Conservation (phyloP, 257 asterid genomes). For the Vinca minor region DNA sequence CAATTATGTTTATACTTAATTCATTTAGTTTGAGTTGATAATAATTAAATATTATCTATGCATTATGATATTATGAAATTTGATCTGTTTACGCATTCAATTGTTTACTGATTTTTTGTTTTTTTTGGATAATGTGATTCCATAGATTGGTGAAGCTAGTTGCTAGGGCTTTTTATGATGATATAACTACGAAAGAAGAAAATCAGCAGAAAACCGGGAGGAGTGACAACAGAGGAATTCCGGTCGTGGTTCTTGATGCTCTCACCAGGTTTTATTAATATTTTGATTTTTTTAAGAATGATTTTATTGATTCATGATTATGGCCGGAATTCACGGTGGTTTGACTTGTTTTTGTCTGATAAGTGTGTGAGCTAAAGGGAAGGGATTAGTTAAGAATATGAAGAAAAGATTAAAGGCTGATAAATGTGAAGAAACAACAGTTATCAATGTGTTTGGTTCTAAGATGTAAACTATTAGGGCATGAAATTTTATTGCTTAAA, state of each 20-base stretch:
- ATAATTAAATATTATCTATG: not conserved
- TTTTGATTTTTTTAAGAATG: too few relatives aligned
- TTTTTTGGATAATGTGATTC: slow-evolving; percentile 7
- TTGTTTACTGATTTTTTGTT: not conserved
- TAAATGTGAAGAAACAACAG: not conserved
- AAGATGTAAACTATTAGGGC: too few relatives aligned
- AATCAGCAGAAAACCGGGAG: slow-evolving; percentile 77
- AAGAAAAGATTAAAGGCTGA: not conserved
- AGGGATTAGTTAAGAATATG: not conserved
- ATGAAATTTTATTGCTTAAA: not conserved
- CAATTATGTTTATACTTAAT: not conserved
- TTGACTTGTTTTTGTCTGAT: not conserved
- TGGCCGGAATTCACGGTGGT: not conserved
- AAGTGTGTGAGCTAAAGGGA: not conserved
- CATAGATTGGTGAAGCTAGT: slow-evolving; percentile 77
- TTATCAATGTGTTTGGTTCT: not conserved
- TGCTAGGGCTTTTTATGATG: slow-evolving; percentile 91
- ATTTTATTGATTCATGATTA: not conserved
- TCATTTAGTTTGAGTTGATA: not conserved
- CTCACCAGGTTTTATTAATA: slow-evolving; percentile 98
- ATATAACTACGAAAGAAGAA: slow-evolving; percentile 76
- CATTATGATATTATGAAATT: not conserved
- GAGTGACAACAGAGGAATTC: slow-evolving; percentile 87
- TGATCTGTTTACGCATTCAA: not conserved
- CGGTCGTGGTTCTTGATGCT: slow-evolving; percentile 91